Conservation (phyloP, 305 asterid genomes). For the Rubia tinctorum region DNA sequence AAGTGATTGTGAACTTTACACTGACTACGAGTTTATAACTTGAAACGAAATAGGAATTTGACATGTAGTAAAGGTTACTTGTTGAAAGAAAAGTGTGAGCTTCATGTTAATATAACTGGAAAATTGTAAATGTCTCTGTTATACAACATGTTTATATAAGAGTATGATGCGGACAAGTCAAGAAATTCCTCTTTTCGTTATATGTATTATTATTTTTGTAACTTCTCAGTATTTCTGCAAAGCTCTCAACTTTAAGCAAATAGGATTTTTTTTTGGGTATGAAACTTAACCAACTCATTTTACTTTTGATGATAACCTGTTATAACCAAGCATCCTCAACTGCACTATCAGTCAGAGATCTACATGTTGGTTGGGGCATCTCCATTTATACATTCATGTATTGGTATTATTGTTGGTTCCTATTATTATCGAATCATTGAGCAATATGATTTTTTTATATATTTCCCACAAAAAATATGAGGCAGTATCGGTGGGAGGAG, state of each 20-base stretch:
- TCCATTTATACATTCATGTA: too few species aligned
- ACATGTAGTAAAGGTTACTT: background rate
- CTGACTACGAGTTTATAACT: background rate
- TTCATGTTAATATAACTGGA: background rate
- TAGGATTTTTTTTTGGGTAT: too few species aligned
- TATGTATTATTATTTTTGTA: background rate
- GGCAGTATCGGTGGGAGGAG: too few species aligned
- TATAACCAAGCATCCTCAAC: too few species aligned
- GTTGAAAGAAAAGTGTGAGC: background rate
- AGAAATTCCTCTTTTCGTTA: slow-evolving; percentile 2
- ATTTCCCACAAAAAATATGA: too few species aligned
- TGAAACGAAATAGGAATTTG: background rate
- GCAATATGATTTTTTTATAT: too few species aligned
- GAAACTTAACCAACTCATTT: too few species aligned
- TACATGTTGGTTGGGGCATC: too few species aligned
- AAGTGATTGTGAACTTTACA: background rate
- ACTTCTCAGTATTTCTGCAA: background rate
- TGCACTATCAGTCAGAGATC: too few species aligned
- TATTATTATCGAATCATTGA: too few species aligned
- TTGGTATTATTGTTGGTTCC: too few species aligned
- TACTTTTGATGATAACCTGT: too few species aligned
- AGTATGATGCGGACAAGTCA: background rate
- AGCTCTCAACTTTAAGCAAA: slow-evolving; percentile 2
- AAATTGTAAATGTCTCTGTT: background rate
- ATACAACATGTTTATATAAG: background rate